phyloP scores from a whole-genome alignment of 2,329 filamentous ascomycete genomes.

The Bisporella sp. region DNA sequence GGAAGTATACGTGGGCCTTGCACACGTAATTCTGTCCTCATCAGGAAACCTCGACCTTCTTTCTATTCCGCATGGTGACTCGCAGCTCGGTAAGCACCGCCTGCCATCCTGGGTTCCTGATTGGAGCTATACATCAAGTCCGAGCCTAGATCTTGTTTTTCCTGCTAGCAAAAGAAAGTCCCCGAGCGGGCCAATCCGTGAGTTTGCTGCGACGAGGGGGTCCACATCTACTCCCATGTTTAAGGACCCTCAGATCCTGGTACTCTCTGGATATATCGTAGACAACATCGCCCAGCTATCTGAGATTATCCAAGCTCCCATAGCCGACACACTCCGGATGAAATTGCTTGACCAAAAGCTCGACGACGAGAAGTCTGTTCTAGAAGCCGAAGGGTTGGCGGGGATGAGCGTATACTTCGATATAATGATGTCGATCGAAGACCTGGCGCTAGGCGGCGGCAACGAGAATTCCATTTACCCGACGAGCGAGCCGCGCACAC shows the following conservation, averaged over 20 bases:
- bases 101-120: conserved; percentile 3
- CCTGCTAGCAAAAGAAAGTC: too few species aligned
- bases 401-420: conserved; percentile 1
- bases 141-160: too few species aligned
- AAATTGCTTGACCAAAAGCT: neutral
- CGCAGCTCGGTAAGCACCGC: neutral
- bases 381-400: neutral
- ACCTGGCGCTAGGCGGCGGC: neutral
- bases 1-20: neutral
- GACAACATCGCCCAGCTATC: neutral
- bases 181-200: neutral
- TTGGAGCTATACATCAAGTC: neutral
- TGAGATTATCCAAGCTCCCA: conserved; percentile 1
- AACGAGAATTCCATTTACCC: neutral
- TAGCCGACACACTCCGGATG: neutral
- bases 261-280: neutral
- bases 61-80: neutral
- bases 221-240: conserved; percentile 1
- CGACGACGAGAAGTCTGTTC: neutral
- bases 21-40: neutral
- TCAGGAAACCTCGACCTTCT: conserved; percentile 2
- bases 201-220: neutral
- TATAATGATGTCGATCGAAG: conserved; percentile 2
- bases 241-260: neutral
- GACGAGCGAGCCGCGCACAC: neutral